Evolutionary conservation across 2,329 filamentous ascomycete genomes (phyloP).

Genomic region (Chaetothyriales sp.): DNA sequence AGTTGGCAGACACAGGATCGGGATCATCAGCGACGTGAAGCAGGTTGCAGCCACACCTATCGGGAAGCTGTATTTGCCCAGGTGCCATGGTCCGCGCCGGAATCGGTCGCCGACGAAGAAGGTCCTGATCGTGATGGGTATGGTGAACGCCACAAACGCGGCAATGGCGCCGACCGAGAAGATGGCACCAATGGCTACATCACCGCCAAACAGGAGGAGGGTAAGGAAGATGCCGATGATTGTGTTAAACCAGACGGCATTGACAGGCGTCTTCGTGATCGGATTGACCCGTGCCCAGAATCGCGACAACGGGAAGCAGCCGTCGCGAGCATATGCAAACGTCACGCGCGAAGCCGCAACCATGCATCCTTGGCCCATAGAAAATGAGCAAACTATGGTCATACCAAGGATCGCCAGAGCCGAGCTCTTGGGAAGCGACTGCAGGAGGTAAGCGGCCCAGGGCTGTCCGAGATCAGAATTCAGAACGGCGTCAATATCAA

Average conservation of each 20-base stretch:
- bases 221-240: slow-evolving; percentile 46
- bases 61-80: slow-evolving; percentile 45
- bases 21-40: slow-evolving; percentile 55
- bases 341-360: slow-evolving; percentile 52
- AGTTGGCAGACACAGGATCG: slow-evolving; percentile 52
- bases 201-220: slow-evolving; percentile 52
- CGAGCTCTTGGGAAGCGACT: slow-evolving; percentile 47
- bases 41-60: slow-evolving; percentile 43
- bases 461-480: slow-evolving; percentile 53
- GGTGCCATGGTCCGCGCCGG: slow-evolving; percentile 54
- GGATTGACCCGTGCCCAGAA: slow-evolving; percentile 49
- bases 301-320: slow-evolving; percentile 49
- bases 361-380: slow-evolving; percentile 62
- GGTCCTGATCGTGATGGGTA: slow-evolving; percentile 31
- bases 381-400: slow-evolving; percentile 56
- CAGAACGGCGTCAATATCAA: slow-evolving; percentile 47
- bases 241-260: slow-evolving; percentile 56
- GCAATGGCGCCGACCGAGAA: slow-evolving; percentile 59
- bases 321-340: slow-evolving; percentile 60
- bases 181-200: slow-evolving; percentile 50
- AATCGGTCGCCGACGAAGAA: slow-evolving; percentile 48
- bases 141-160: slow-evolving; percentile 43
- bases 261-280: slow-evolving; percentile 52
- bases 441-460: slow-evolving; percentile 55
- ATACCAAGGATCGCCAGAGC: slow-evolving; percentile 50